phyloP scores from a whole-genome alignment of 371 early-diverging fungal species.

The Entomophthora muscae region DNA sequence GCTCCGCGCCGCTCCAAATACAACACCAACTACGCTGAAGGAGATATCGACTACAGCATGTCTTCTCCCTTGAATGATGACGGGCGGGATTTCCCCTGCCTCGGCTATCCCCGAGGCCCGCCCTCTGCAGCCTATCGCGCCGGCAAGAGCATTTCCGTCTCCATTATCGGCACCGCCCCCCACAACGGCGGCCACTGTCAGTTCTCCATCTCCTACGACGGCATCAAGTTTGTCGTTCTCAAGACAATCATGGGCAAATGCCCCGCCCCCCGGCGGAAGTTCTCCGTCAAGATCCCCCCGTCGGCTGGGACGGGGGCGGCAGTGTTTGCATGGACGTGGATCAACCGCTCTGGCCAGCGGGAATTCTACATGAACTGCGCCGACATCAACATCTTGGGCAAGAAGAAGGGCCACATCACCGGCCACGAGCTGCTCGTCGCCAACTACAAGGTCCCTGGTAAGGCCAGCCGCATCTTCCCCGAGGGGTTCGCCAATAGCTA shows the following conservation, averaged over 20 bases:
- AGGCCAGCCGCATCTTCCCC: not conserved
- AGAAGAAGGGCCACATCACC: not conserved
- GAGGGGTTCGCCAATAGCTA: not conserved
- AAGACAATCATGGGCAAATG: constrained; percentile 5
- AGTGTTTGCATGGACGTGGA: constrained; percentile 6
- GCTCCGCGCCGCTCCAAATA: constrained; percentile 5
- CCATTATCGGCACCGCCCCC: not conserved
- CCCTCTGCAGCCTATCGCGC: not conserved
- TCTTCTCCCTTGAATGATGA: not conserved
- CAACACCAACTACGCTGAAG: not conserved
- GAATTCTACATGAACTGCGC: constrained; percentile 13
- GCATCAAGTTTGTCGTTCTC: constrained; percentile 8
- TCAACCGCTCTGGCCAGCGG: constrained; percentile 6
- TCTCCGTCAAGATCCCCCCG: not conserved
- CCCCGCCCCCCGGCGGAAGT: not conserved
- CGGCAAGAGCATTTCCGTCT: not conserved
- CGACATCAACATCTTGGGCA: constrained; percentile 8
- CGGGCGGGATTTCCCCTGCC: not conserved
- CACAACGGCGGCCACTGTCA: constrained; percentile 12
- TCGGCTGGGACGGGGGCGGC: not conserved
- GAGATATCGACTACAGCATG: constrained; percentile 2
- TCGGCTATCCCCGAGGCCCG: constrained; percentile 1
- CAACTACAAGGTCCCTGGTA: not conserved
- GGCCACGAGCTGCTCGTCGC: constrained; percentile 10
- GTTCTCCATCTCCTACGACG: constrained; percentile 9